Evolutionary conservation across 108 stramenopile species (phyloP).

Genomic region (Epipyxis sp.): DNA sequence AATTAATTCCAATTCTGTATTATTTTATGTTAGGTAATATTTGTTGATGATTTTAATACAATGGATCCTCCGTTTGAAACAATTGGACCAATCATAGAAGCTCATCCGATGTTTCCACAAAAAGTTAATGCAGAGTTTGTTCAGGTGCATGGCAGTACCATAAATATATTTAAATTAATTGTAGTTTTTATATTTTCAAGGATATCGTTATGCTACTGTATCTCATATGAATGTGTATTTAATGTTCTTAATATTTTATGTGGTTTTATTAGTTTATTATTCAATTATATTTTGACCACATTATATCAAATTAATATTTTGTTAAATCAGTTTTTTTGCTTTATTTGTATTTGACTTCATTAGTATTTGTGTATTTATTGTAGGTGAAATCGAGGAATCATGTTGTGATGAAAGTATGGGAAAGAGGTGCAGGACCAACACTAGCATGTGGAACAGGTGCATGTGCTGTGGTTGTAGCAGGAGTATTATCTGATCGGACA

Average conservation of each 20-base stretch:
- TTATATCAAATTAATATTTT: too few species aligned
- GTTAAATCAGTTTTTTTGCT: too few species aligned
- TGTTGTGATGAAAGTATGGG: constrained; percentile 65
- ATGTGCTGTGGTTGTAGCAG: constrained; percentile 88
- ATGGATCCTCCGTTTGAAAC: constrained; percentile 67
- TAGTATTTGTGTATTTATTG: too few species aligned
- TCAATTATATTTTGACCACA: constrained; percentile 63
- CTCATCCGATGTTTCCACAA: constrained; percentile 77
- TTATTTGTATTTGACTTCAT: too few species aligned
- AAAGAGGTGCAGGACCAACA: constrained; percentile 92
- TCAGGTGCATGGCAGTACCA: constrained; percentile 45
- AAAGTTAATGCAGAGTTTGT: constrained; percentile 96
- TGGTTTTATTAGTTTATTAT: not conserved
- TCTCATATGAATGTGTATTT: too few species aligned
- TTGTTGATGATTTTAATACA: constrained; percentile 82
- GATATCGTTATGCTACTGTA: too few species aligned
- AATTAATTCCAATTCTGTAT: too few species aligned
- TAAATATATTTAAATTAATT: too few species aligned
- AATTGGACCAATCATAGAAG: constrained; percentile 83
- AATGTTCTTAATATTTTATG: too few species aligned
- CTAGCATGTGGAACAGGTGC: constrained; percentile 95
- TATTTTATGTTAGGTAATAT: constrained; percentile 73
- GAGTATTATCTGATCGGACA: constrained; percentile 73
- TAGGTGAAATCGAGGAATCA: too few species aligned
- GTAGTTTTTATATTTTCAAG: too few species aligned